Evolutionary conservation across 768 basidiomycete genomes (phyloP), one percentile per base, ranked within the genome.

Genomic region (Suillus weaverae): DNA sequence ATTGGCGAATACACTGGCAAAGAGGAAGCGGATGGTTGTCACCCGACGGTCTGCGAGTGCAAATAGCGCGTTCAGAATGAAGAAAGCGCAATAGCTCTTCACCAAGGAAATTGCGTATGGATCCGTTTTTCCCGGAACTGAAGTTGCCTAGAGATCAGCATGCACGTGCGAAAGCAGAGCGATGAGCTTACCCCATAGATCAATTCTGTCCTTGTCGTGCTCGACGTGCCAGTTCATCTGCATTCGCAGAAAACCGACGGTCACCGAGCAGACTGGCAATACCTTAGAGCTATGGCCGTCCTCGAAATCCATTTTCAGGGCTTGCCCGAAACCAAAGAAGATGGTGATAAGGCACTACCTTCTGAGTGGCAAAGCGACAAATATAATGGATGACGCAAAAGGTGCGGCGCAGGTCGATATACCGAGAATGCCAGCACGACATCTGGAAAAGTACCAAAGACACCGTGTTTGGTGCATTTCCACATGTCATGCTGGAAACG

Each of bases 31-130:
- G 16, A 67, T 48, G 13, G 20, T 36, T 20, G 39, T 60, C 54
- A 67, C 41, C 10, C 30, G 16, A 7, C n/a, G 41, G 32, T 61
- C 60, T 26, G 51, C 53, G 6, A 67, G 43, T 26, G 51, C 51
- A 59, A 67, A 67, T 5, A 68, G 50, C 16, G 60, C 57, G 32
- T 68, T 60, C 9, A 66, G 60, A n/a, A 63, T 5, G 33, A 66
- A 46, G 48, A 65, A 65, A 13, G 67, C n/a, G 14, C 39, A 46
- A 59, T 66, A 65, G n/a, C 57, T 59, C 22, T 20, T n/a, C 26
- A 71, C 68, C 59, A 70, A 68, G 56, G 69, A 64, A 41, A 67
- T 59, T 1, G 72, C 70, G 6, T 70, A 1, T 1, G 70, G 72
- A 43, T 67, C 70, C 1, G 64, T 69, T 1, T 64, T 44, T 14